Conservation (phyloP, 495 filamentous ascomycete species). For the Xylaria telfairii region DNA sequence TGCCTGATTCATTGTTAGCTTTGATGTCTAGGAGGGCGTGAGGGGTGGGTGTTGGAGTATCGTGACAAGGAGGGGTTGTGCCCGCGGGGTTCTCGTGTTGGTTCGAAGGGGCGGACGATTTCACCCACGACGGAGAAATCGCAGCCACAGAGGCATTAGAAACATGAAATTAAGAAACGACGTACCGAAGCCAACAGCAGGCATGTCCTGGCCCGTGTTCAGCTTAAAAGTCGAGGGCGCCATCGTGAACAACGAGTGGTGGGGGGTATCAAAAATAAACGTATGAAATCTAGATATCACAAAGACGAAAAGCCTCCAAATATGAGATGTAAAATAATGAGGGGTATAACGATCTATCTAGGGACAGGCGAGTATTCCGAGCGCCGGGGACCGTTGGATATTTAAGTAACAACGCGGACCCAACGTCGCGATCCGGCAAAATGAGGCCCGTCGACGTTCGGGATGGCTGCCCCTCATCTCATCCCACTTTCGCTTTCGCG, state of each 20-base stretch:
- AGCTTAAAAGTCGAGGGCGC: conserved; percentile 65
- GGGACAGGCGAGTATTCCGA: too few species aligned
- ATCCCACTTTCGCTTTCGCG: conserved; percentile 5
- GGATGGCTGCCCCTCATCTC: conserved; percentile 10
- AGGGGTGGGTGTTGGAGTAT: not conserved
- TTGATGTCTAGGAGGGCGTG: not conserved
- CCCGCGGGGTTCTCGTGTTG: not conserved
- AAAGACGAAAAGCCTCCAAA: too few species aligned
- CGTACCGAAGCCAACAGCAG: conserved; percentile 74
- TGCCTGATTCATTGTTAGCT: conserved; percentile 52
- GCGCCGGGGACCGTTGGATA: not conserved
- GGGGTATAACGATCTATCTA: conserved; percentile 1
- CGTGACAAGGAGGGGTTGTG: not conserved
- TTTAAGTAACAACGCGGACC: not conserved
- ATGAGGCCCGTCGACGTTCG: conserved; percentile 28
- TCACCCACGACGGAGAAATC: not conserved
- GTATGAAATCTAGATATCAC: not conserved
- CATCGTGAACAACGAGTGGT: conserved; percentile 42
- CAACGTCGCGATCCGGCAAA: conserved; percentile 33
- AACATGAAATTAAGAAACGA: conserved; percentile 30
- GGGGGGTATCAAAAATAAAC: not conserved
- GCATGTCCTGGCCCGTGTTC: conserved; percentile 78
- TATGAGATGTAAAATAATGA: too few species aligned
- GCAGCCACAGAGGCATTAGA: not conserved
- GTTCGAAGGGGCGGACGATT: not conserved